These are phyloP conservation scores for Gomphus sp. DNA, from an alignment of 1,284 basidiomycete genomes.

Conservation along the genomic window DNA sequence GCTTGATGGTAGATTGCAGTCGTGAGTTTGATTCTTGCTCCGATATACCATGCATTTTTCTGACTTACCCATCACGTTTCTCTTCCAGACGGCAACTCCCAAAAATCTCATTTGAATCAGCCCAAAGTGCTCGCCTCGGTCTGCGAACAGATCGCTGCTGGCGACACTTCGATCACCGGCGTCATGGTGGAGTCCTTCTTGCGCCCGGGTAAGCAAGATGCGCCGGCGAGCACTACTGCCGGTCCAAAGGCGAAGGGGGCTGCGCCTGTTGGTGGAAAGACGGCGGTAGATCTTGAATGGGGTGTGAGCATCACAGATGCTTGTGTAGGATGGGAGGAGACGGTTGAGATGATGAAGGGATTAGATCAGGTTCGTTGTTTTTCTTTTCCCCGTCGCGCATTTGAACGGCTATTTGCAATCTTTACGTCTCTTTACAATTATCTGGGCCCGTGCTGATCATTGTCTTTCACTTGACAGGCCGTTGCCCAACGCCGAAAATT, in stretches of 20 bases:
- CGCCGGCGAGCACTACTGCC: too few species aligned
- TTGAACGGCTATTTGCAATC: too few species aligned
- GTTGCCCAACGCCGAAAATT: too few species aligned
- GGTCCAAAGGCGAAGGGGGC: slow-evolving; percentile 58
- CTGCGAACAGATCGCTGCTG: slow-evolving; percentile 64
- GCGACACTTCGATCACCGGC: slow-evolving; percentile 79
- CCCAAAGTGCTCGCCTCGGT: slow-evolving; percentile 24
- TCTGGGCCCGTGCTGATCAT: background rate
- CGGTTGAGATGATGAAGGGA: slow-evolving; percentile 66
- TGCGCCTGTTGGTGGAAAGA: slow-evolving; percentile 59
- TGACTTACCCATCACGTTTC: background rate
- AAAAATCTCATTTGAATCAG: slow-evolving; percentile 66
- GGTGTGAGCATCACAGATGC: slow-evolving; percentile 31
- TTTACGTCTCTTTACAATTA: too few species aligned
- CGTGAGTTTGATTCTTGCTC: slow-evolving; percentile 41
- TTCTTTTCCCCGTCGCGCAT: too few species aligned
- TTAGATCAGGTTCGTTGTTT: slow-evolving; percentile 44
- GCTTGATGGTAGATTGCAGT: slow-evolving; percentile 39
- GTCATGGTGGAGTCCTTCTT: slow-evolving; percentile 95
- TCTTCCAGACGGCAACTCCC: slow-evolving; percentile 37
- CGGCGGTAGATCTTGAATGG: slow-evolving; percentile 84
- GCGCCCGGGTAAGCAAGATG: slow-evolving; percentile 27
- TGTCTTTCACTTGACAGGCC: background rate
- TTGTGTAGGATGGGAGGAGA: slow-evolving; percentile 82
- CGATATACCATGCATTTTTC: background rate